These are phyloP conservation scores for Fusarium luffae DNA, from an alignment of 2,329 filamentous ascomycete genomes.

Conservation along the genomic window DNA sequence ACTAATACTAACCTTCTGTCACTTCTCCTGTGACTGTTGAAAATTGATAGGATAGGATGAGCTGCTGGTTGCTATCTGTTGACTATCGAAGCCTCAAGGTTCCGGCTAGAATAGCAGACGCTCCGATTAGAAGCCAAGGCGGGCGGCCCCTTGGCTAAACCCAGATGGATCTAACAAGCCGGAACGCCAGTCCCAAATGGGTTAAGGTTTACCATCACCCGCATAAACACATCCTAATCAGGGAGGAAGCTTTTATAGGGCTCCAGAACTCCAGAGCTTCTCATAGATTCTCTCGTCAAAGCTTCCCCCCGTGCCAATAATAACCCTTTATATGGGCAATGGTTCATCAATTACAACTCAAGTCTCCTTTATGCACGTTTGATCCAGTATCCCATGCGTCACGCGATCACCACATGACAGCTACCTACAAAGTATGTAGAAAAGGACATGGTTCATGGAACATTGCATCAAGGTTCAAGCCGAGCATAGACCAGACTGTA, in stretches of 20 bases:
- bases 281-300: neutral
- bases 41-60: neutral
- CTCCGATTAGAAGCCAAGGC: constrained; percentile 32
- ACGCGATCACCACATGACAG: neutral
- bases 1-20: neutral
- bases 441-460: neutral
- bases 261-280: neutral
- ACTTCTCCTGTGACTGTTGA: neutral
- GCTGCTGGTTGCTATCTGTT: neutral
- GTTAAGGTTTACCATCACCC: constrained; percentile 23
- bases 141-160: constrained; percentile 35
- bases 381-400: neutral
- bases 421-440: neutral
- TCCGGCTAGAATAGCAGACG: neutral
- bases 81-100: constrained; percentile 16
- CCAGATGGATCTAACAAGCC: constrained; percentile 30
- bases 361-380: neutral
- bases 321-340: neutral
- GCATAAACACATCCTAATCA: constrained; percentile 35
- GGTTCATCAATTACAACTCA: neutral
- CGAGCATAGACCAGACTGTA: neutral
- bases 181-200: constrained; percentile 25
- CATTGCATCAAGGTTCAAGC: neutral
- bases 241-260: constrained; percentile 21
- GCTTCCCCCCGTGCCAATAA: neutral